These are phyloP conservation scores for Pestalotiopsis sp. DNA, from an alignment of 2,329 filamentous ascomycete species.

Conservation along the genomic window DNA sequence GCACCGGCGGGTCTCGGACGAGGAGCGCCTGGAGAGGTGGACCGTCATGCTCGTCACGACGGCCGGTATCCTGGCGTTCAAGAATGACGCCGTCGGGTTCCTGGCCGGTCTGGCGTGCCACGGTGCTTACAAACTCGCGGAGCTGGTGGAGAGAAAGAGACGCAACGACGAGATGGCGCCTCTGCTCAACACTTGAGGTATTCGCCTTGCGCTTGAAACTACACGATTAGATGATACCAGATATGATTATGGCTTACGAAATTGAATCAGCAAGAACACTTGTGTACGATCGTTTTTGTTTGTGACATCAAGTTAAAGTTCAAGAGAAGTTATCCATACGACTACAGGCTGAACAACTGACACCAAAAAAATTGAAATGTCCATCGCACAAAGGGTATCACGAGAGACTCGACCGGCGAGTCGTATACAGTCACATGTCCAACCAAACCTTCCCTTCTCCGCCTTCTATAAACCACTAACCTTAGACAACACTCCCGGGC, in stretches of 20 bases:
- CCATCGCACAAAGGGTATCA: not conserved
- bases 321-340: not conserved
- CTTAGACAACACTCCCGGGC: conserved; percentile 8
- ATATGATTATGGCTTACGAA: not conserved
- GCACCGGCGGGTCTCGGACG: conserved; percentile 58
- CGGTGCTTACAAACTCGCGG: conserved; percentile 58
- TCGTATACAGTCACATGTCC: not conserved
- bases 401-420: conserved; percentile 8
- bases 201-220: not conserved
- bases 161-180: conserved; percentile 31
- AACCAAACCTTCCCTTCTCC: not conserved
- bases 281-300: not conserved
- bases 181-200: conserved; percentile 22
- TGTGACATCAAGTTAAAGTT: not conserved
- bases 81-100: conserved; percentile 88
- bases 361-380: not conserved
- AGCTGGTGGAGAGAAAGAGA: conserved; percentile 34
- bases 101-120: conserved; percentile 79
- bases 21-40: conserved; percentile 75
- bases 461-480: not conserved
- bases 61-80: conserved; percentile 79
- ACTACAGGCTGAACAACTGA: not conserved
- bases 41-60: conserved; percentile 88
- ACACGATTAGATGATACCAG: not conserved
- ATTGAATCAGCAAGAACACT: not conserved